A percentile compares a stretch with the other conserved stretches of the same genome.
phyloP scores from a whole-genome alignment of 192 early-diverging fungal species.

The Diversispora eburnea region DNA sequence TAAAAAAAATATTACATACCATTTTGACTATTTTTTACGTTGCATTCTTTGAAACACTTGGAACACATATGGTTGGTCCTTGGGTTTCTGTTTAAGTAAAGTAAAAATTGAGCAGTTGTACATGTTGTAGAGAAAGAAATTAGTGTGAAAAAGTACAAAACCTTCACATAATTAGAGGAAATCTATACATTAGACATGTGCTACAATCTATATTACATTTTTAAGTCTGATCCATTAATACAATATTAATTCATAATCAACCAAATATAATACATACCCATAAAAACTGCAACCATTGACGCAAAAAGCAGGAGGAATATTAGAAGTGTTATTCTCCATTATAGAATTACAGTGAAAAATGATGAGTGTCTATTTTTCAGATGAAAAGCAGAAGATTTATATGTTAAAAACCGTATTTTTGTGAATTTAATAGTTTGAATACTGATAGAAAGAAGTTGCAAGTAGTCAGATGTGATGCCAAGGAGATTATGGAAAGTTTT shows the following conservation, averaged over 20 bases:
- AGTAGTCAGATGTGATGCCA: too few relatives aligned
- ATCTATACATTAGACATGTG: neutral
- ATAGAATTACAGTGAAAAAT: neutral
- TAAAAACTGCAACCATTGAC: slow-evolving; percentile 72
- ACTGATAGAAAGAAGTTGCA: too few relatives aligned
- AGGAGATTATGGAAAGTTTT: too few relatives aligned
- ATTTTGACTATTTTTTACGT: slow-evolving; percentile 43
- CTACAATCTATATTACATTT: neutral
- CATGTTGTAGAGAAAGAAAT: slow-evolving; percentile 13
- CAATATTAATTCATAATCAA: neutral
- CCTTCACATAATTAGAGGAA: neutral
- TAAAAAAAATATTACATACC: slow-evolving; percentile 34
- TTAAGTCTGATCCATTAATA: neutral
- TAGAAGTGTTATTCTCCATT: slow-evolving; percentile 70
- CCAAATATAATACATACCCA: slow-evolving; percentile 39
- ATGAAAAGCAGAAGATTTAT: too few relatives aligned
- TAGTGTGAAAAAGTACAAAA: slow-evolving; percentile 2
- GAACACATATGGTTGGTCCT: slow-evolving; percentile 74
- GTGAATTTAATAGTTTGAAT: too few relatives aligned
- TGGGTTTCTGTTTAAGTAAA: slow-evolving; percentile 25
- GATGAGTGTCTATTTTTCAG: too few relatives aligned
- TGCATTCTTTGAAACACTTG: slow-evolving; percentile 68
- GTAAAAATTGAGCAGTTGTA: neutral
- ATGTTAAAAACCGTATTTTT: too few relatives aligned
- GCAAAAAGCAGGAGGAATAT: slow-evolving; percentile 58